Conservation (phyloP, 192 early-diverging fungal species). For the Podila epigama region DNA sequence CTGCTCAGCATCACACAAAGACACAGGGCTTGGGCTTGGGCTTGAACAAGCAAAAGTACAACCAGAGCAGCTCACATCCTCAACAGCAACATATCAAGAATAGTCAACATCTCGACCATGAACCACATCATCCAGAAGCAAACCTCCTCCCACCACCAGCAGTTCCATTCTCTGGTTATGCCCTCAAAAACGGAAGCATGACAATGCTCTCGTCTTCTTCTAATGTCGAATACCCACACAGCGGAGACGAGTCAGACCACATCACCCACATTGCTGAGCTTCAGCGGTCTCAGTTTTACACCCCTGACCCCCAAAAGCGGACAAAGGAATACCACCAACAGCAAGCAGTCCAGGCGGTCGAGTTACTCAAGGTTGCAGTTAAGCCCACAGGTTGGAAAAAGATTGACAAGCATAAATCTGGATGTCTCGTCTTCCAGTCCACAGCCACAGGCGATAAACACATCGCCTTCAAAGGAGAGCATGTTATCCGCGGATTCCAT, state of each 20-base stretch:
- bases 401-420: conserved; percentile 59
- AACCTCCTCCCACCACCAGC: not conserved
- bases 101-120: not conserved
- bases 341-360: conserved; percentile 57
- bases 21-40: not conserved
- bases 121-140: not conserved
- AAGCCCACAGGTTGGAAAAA: conserved; percentile 59
- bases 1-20: conserved; percentile 27
- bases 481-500: conserved; percentile 54
- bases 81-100: not conserved
- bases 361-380: conserved; percentile 52
- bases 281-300: conserved; percentile 22
- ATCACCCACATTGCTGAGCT: conserved; percentile 10
- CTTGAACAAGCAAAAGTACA: not conserved
- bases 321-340: conserved; percentile 54
- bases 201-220: not conserved
- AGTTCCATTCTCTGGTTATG: not conserved
- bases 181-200: not conserved
- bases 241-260: conserved; percentile 41
- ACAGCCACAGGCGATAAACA: conserved; percentile 55
- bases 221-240: conserved; percentile 5
- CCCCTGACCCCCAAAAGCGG: conserved; percentile 31
- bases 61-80: not conserved
- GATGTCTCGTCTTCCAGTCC: conserved; percentile 59
- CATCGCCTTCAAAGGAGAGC: conserved; percentile 60